Percentiles rank a stretch among this genome's conserved stretches.
Conservation (phyloP, 73 alveolate genomes). For the Tetrahymena borealis region DNA sequence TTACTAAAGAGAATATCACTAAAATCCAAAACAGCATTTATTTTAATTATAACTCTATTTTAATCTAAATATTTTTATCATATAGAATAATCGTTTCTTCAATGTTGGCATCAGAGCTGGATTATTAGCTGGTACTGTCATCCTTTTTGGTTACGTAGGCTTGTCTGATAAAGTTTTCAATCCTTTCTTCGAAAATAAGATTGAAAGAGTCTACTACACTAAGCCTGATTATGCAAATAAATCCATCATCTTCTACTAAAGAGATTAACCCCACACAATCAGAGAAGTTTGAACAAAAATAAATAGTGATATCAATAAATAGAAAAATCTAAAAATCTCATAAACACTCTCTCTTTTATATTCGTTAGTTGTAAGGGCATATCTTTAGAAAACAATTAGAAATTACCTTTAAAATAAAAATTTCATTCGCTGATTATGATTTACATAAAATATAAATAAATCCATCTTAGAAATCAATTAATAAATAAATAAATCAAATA, state of each 20-base stretch:
- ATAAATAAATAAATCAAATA: too few species aligned
- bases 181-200: background rate
- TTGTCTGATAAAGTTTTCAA: background rate
- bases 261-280: background rate
- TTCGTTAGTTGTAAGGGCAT: too few species aligned
- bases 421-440: too few species aligned
- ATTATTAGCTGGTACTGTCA: background rate
- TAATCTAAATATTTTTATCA: background rate
- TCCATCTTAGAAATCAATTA: too few species aligned
- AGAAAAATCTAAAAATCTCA: too few species aligned
- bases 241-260: background rate
- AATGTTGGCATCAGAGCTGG: background rate
- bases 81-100: background rate
- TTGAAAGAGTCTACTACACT: background rate
- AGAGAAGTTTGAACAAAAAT: background rate
- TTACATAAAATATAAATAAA: too few species aligned
- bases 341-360: too few species aligned
- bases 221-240: background rate
- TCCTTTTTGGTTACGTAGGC: background rate
- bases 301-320: too few species aligned
- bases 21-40: background rate
- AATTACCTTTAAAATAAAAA: too few species aligned
- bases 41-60: background rate
- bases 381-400: too few species aligned
- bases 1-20: background rate